Base-by-base conservation (phyloP, 2,329 filamentous ascomycete species). In the Microsporum ferrugineum region DNA sequence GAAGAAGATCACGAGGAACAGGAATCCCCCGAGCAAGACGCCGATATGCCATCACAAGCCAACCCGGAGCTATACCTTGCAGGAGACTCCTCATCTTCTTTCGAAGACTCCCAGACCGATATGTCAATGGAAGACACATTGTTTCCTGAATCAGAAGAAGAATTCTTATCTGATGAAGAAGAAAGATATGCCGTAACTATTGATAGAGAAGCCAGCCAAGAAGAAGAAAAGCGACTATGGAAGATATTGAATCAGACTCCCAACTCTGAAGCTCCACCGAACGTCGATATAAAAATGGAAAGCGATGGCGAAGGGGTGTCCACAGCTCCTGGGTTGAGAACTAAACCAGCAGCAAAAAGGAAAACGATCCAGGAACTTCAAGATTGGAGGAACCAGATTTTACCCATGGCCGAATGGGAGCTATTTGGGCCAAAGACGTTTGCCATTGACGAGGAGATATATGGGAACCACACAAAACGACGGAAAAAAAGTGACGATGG, bases 331-430 rank as follows among this genome's bases (percentile, higher is more conserved):
- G 14, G 12, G 4, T 10, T 4, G 2, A 29, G 14, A 12, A 60
- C 63, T 34, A 68, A 65, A 59, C 68, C 70, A 59, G 60, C 61
- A 23, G 65, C 65, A 39, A 68, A 71, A 62, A 73, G 70, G 66
- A 74, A 71, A 67, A 65, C 65, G 59, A 66, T 65, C 60, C 65
- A 73, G 53, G 73, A 78, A 8, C 60, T 74, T 7, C 66, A 71
- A n/a, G 71, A 78, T 57, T 84, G 82, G 82, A 75, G 78, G 58
- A 72, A 73, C 31, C 72, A 70, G 57, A 71, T 74, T 0, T 67
- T 78, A 1, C 81, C 79, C 58, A 75, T 72, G 53, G 72, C 76
- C 17, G 73, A 78, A 36, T 84, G 82, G 81, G 80, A 83, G 65
- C 70, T 71, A n/a, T 72, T 71, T 60, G 71, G 71, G 64, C 67